Base-by-base conservation (phyloP, 148 eudicot species). In the Pharnaceum exiguum region DNA sequence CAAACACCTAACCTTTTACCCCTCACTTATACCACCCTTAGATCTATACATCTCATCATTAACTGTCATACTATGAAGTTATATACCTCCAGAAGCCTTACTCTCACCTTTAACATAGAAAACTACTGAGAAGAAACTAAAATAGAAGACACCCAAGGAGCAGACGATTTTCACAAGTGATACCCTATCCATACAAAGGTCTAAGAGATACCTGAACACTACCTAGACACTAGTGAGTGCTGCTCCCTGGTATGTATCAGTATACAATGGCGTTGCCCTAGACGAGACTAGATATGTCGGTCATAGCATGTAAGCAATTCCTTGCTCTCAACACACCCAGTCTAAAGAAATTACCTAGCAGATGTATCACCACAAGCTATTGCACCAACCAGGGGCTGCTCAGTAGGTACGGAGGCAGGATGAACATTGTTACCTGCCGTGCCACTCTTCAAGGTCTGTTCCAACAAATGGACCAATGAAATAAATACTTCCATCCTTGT, bases 401-500 rank as follows among this genome's bases (percentile, higher is more conserved):
- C 55, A n/a, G 51, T 71, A 7, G 81, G 66, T 11, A 74, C 64
- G 48, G 78, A 57, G 29, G 78, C 57, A 35, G 79, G 80, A 51
- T 76, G 75, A 42, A 58, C 50, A 39, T 52, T 63, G 46, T 71
- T 75, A 51, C 67, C 66, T 52, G 67, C 17, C 18, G 72, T 49
- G 30, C 66, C 69, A 46, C 48, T 68, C 53, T 85, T 83, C 6
- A 69, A 53, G n/a, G 79, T 78, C 74, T 82, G 87, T 71, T 91
- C 90, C 51, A 85, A 65, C 25, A 82, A 62, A 58, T 76, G 83
- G 46, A 83, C 85, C 24, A 89, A 68, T 7, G 87, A 82, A 50
- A 89, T 46, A 43, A 82, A 85, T 51, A 85, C 80, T 58, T 85
- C 89, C 94, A 89, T 89, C 69, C 89, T 76, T 8, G 89, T 82